A percentile compares a stretch with the other conserved stretches of the same genome.
Evolutionary conservation across 2,329 filamentous ascomycete genomes (phyloP).

Genomic region (Uncinocarpus reesii): DNA sequence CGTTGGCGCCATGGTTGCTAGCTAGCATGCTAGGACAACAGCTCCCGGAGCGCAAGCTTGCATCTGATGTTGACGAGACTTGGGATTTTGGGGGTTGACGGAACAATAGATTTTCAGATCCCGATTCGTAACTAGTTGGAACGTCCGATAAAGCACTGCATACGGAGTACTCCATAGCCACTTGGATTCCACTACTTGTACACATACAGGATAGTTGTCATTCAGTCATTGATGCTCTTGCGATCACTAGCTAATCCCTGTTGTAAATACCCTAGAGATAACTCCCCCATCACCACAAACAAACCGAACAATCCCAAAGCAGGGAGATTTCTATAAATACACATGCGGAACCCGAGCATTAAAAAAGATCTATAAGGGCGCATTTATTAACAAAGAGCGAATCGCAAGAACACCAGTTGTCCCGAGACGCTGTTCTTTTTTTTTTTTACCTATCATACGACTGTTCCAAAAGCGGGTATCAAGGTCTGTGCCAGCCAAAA

Average conservation of each 20-base stretch:
- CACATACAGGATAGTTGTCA: too few species aligned
- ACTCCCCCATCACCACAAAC: slow-evolving; percentile 2
- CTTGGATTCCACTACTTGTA: too few species aligned
- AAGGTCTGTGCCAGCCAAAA: slow-evolving; percentile 99
- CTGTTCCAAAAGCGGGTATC: slow-evolving; percentile 78
- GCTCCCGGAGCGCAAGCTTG: neutral
- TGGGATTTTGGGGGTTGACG: neutral
- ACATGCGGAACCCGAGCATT: slow-evolving; percentile 3
- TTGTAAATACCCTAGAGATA: neutral
- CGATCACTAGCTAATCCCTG: neutral
- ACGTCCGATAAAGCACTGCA: too few species aligned
- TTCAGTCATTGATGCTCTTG: too few species aligned
- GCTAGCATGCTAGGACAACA: neutral
- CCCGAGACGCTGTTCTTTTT: neutral
- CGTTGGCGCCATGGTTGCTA: slow-evolving; percentile 6
- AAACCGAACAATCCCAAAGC: neutral
- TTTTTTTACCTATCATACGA: slow-evolving; percentile 47
- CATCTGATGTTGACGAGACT: neutral
- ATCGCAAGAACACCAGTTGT: slow-evolving; percentile 2
- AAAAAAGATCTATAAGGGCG: slow-evolving; percentile 8
- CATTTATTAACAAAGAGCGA: neutral
- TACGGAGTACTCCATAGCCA: too few species aligned
- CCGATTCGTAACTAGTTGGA: too few species aligned
- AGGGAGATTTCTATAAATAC: slow-evolving; percentile 11
- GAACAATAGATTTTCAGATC: too few species aligned